phyloP scores from a whole-genome alignment of 805 yeast species.

The Spathaspora hagerdaliae region DNA sequence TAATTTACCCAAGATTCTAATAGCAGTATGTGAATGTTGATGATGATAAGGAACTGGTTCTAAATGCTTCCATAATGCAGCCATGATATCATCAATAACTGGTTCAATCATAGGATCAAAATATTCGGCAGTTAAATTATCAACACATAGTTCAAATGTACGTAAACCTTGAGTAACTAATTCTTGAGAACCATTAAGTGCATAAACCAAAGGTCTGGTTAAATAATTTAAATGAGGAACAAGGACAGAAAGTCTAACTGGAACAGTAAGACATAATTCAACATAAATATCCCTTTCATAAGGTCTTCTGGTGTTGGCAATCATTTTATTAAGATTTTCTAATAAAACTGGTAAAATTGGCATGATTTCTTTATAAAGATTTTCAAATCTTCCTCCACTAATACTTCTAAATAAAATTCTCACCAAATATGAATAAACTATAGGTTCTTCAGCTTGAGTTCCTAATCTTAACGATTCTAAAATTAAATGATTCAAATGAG shows the following conservation, averaged over 20 bases:
- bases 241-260: conserved; percentile 86
- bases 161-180: conserved; percentile 91
- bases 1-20: conserved; percentile 86
- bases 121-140: conserved; percentile 91
- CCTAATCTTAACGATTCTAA: conserved; percentile 74
- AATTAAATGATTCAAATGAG: conserved; percentile 81
- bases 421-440: conserved; percentile 82
- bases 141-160: conserved; percentile 93
- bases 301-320: conserved; percentile 77
- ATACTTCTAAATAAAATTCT: conserved; percentile 89
- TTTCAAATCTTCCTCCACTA: conserved; percentile 96
- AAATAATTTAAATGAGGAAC: conserved; percentile 88
- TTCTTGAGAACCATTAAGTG: conserved; percentile 86
- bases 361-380: conserved; percentile 85
- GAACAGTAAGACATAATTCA: conserved; percentile 91
- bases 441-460: conserved; percentile 85
- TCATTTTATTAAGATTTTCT: conserved; percentile 79
- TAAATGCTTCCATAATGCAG: conserved; percentile 85
- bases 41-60: conserved; percentile 93
- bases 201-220: conserved; percentile 88
- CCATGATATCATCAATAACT: conserved; percentile 89
- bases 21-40: conserved; percentile 91
- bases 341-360: conserved; percentile 84
- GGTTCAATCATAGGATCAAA: conserved; percentile 98
- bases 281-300: conserved; percentile 93